These are phyloP conservation scores for Euphorbia pulcherrima DNA, from an alignment of 345 rosid species.

Conservation along the genomic window DNA sequence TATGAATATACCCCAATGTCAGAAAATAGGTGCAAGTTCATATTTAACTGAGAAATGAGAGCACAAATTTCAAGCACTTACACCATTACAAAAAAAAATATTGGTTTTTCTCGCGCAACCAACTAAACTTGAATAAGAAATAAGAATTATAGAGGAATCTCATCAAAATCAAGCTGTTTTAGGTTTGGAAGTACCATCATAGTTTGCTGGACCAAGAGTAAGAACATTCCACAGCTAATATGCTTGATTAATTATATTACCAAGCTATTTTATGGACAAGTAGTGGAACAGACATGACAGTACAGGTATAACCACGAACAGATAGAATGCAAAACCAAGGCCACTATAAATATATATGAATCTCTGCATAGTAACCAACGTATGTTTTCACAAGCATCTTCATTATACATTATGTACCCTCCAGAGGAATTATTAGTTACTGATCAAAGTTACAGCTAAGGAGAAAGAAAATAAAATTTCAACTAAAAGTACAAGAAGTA, in stretches of 20 bases:
- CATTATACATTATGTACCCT: no score
- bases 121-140: background rate
- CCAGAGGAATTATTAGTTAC: background rate
- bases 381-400: background rate
- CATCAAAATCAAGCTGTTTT: background rate
- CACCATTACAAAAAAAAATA: background rate
- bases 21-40: background rate
- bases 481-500: background rate
- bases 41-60: background rate
- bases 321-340: background rate
- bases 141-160: background rate
- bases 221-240: background rate
- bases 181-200: background rate
- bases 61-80: background rate
- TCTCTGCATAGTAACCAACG: background rate
- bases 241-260: background rate
- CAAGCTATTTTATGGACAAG: background rate
- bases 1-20: slow-evolving; percentile 2
- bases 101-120: background rate
- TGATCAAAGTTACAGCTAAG: background rate
- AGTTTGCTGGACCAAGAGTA: background rate
- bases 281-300: background rate
- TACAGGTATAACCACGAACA: background rate
- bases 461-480: background rate
- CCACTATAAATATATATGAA: background rate